phyloP scores from a whole-genome alignment of 176 grass and related monocot species.

The Oryza rufipogon region DNA sequence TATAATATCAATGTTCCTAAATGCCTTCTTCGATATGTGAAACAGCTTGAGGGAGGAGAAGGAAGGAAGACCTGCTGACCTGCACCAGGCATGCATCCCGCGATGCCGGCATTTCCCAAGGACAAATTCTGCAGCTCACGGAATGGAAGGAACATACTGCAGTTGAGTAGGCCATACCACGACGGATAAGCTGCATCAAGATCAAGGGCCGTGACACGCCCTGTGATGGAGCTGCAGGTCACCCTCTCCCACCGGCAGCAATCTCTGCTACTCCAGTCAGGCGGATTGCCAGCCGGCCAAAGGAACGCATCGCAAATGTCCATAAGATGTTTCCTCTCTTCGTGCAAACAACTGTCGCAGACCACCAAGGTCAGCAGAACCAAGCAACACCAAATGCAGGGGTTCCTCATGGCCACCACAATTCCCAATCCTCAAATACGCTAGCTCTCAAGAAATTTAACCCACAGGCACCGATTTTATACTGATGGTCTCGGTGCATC shows the following conservation, averaged over 20 bases:
- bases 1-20: no score
- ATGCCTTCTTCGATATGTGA: no score
- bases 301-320: neutral
- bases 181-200: rapidly evolving
- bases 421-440: neutral
- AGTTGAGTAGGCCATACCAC: no score
- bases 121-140: neutral
- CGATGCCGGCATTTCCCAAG: no score
- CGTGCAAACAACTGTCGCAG: neutral
- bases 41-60: no score
- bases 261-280: neutral
- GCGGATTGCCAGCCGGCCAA: no score
- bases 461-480: neutral
- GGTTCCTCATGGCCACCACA: no score
- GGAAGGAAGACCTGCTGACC: no score
- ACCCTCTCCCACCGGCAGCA: slow-evolving; percentile 1
- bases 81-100: neutral
- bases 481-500: neutral
- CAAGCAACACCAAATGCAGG: no score
- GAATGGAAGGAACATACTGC: no score
- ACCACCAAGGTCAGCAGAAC: no score
- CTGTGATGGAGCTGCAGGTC: neutral
- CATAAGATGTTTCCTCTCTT: neutral
- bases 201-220: neutral
- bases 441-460: neutral